phyloP scores from a whole-genome alignment of 1,284 basidiomycete species.

The Cutaneotrichosporon dermatis region DNA sequence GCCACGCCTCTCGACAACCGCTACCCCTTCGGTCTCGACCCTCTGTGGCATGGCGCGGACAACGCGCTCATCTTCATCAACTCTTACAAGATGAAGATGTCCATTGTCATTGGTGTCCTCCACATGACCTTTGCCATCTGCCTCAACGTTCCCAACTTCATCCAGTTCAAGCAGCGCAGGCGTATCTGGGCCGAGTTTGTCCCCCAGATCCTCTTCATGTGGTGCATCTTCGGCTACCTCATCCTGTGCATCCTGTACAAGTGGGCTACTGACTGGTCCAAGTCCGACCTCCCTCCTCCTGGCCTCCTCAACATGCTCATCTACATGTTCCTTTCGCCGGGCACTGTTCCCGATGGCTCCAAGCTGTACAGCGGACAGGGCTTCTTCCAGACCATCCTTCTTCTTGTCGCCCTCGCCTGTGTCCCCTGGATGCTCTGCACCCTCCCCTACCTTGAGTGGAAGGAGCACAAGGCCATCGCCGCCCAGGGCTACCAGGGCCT shows the following conservation, averaged over 20 bases:
- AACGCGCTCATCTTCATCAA: constrained; percentile 93
- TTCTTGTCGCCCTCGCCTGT: constrained; percentile 77
- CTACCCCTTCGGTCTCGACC: constrained; percentile 93
- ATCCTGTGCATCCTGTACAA: constrained; percentile 95
- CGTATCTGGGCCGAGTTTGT: constrained; percentile 93
- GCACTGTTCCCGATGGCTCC: constrained; percentile 63
- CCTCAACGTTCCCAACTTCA: constrained; percentile 89
- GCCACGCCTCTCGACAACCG: constrained; percentile 62
- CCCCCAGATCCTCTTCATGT: constrained; percentile 94
- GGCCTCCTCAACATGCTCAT: constrained; percentile 94
- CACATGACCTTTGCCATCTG: constrained; percentile 99
- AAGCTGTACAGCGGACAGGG: constrained; percentile 85
- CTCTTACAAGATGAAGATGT: constrained; percentile 99
- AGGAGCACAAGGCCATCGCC: constrained; percentile 81
- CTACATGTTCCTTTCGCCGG: constrained; percentile 86
- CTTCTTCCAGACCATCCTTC: constrained; percentile 74
- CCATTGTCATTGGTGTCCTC: constrained; percentile 90
- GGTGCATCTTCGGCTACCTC: constrained; percentile 96
- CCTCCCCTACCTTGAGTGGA: constrained; percentile 92
- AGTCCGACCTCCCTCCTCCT: constrained; percentile 67
- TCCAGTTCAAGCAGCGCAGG: constrained; percentile 79
- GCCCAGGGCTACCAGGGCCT: constrained; percentile 74
- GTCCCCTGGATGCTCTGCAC: constrained; percentile 91
- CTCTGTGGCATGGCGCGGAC: constrained; percentile 89
- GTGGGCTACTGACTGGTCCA: constrained; percentile 89